Conservation (phyloP, 208 protist species). For the Trypanosoma congolense region DNA sequence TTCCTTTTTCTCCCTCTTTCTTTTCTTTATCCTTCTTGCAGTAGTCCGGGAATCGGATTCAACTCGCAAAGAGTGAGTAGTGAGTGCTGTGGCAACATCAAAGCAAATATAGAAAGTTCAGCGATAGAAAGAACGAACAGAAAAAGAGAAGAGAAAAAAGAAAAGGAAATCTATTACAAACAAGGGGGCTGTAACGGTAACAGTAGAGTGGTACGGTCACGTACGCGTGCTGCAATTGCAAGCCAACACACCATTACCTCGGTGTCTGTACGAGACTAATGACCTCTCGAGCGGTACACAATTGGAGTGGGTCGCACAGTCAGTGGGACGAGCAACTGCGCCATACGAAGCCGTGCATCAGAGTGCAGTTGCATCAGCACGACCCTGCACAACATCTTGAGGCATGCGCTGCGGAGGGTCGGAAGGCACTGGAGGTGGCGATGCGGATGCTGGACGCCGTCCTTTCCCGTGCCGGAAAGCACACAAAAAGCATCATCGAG, state of each 20-base stretch:
- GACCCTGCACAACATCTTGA: conserved; percentile 9
- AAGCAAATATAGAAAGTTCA: no score
- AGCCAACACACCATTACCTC: no score
- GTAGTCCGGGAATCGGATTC: no score
- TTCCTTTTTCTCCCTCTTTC: conserved; percentile 11
- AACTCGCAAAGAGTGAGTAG: no score
- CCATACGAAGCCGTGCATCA: conserved; percentile 12
- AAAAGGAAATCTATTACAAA: background rate
- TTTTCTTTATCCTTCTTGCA: background rate
- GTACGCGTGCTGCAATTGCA: background rate
- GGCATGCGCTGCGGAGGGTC: conserved; percentile 5
- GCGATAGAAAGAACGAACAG: no score
- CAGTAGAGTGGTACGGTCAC: background rate
- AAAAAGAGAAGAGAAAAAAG: conserved; percentile 6
- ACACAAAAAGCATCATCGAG: conserved; percentile 3
- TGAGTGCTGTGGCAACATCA: no score
- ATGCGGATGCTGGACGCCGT: conserved; percentile 38
- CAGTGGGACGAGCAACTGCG: conserved; percentile 13
- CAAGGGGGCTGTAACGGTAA: no score
- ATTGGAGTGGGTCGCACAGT: background rate
- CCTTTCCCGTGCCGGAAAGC: conserved; percentile 11
- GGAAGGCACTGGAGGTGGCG: conserved; percentile 14
- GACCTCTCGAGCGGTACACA: conserved; percentile 16
- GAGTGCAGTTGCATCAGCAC: conserved; percentile 3
- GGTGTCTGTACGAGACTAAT: no score